Evolutionary conservation across 202 grass and related monocot genomes (phyloP).

Genomic region (Digitaria exilis): DNA sequence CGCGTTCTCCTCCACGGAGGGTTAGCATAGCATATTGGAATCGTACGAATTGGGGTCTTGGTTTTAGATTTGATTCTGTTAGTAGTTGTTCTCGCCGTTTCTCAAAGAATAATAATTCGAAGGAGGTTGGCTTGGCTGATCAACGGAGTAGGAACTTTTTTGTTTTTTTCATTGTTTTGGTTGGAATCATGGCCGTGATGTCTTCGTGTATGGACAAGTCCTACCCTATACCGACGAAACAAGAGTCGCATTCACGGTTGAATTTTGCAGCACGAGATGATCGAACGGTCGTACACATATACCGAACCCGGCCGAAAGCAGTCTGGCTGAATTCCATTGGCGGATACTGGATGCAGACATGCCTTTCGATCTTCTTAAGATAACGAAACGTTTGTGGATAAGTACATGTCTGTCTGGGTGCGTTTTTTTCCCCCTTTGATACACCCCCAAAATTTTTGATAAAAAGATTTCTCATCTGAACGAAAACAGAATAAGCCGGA

Average conservation of each 20-base stretch:
- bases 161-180: background rate
- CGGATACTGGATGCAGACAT: background rate
- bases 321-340: background rate
- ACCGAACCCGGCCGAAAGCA: background rate
- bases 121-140: too few species aligned
- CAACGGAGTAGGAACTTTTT: background rate
- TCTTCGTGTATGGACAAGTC: background rate
- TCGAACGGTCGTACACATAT: background rate
- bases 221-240: background rate
- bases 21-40: background rate
- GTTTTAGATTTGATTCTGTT: background rate
- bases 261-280: background rate
- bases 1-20: background rate
- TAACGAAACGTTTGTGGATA: background rate
- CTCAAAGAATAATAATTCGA: too few species aligned
- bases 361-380: background rate
- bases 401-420: background rate
- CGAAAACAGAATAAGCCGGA: background rate
- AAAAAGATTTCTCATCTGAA: background rate
- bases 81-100: too few species aligned
- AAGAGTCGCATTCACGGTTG: conserved; percentile 4
- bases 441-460: background rate
- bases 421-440: too few species aligned
- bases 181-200: background rate
- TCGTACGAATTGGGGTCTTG: background rate